Evolutionary conservation across 163 green algal genomes (phyloP), one percentile per base, ranked within the genome.

Genomic region (Scenedesmus sp.): DNA sequence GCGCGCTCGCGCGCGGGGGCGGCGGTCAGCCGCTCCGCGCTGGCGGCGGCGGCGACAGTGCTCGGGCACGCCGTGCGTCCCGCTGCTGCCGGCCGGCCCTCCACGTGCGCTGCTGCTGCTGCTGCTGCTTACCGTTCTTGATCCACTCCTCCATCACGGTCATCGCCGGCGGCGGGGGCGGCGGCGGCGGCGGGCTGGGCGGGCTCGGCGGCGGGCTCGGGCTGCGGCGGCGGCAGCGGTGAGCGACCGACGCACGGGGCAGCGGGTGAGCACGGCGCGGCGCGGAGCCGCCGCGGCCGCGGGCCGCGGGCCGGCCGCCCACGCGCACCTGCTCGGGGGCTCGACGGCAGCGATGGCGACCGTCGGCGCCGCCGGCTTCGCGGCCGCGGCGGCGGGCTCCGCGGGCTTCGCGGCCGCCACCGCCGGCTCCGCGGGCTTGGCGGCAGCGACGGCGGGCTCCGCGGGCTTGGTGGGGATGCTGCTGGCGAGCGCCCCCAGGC

Each of bases 81-180:
- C 11, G 44, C 47, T 73, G 64, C 45, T 58, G 39, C 44, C 53
- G 44, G 17, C 13, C 4, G 28, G 18, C 62, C 44, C 31, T 13
- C 39, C 4, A 53, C 44, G 20, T 22, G 14, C 22, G 33, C 60
- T n/a, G 26, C 13, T 51, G 33, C 33, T 50, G 10, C 22, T 50
- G 54, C 39, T 50, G n/a, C 10, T 31, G 34, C 51, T 56, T 36
- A 81, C 74, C 47, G 51, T 73, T 81, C 24, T 74, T 66, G 26
- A 81, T 20, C 33, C 36, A 58, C 48, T 66, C 20, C 74, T 81
- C 50, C 74, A 81, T 81, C 47, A 72, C 62, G 42, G 72, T 80
- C 47, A 34, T 60, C 24, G 22, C 60, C 22, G 72, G 72, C 33
- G 72, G 72, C 29, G 57, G 42, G 14, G 71, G 71, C 2, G 57